Evolutionary conservation across 495 filamentous ascomycete species (phyloP).

Genomic region (Lichina pygmaea): DNA sequence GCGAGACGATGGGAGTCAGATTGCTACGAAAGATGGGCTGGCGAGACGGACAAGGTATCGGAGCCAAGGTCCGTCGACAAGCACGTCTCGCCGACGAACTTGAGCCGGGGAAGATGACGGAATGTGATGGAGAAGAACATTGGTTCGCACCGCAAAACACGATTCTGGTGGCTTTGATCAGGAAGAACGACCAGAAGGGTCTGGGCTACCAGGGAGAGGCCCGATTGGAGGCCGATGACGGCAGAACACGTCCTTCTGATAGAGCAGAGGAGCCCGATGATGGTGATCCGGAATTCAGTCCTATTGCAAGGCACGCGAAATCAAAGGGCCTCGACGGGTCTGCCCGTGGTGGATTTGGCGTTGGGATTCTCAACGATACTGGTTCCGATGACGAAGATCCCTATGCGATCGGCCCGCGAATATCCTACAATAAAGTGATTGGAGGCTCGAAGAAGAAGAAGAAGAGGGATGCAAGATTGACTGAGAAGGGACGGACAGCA

Average conservation of each 20-base stretch:
- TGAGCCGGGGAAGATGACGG: not conserved
- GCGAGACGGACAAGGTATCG: constrained; percentile 80
- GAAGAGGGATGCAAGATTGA: constrained; percentile 13
- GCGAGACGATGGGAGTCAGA: constrained; percentile 76
- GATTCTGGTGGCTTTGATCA: constrained; percentile 41
- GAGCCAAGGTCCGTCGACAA: constrained; percentile 57
- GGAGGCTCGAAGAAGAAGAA: constrained; percentile 73
- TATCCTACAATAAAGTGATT: constrained; percentile 68
- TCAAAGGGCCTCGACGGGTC: not conserved
- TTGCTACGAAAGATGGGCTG: constrained; percentile 86
- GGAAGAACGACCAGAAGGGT: constrained; percentile 58
- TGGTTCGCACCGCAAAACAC: constrained; percentile 80
- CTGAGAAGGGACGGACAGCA: constrained; percentile 15
- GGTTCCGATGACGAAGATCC: constrained; percentile 96
- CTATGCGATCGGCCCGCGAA: constrained; percentile 72
- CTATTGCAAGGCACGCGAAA: no score
- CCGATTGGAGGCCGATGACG: constrained; percentile 15
- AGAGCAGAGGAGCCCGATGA: constrained; percentile 21
- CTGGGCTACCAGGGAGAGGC: constrained; percentile 53
- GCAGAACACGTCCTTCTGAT: constrained; percentile 9
- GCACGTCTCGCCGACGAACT: constrained; percentile 33
- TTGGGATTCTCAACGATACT: constrained; percentile 78
- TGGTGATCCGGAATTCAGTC: not conserved
- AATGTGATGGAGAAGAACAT: constrained; percentile 20
- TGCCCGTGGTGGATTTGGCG: constrained; percentile 40